Conservation (phyloP, 495 filamentous ascomycete species). For the Penicillium fimorum region DNA sequence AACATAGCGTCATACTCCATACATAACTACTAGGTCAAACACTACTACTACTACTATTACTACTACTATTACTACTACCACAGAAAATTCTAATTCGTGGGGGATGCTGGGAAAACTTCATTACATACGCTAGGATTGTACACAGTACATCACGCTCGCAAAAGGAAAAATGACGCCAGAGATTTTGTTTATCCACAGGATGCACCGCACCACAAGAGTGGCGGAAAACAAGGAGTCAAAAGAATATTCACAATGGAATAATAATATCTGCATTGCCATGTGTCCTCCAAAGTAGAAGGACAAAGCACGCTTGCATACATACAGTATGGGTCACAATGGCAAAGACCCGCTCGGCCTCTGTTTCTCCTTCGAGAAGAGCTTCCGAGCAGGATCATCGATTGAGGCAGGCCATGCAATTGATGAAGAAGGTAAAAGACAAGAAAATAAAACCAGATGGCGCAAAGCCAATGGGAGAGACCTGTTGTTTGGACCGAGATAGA, state of each 20-base stretch:
- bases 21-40: background rate
- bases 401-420: slow-evolving; percentile 24
- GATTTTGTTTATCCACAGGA: slow-evolving; percentile 30
- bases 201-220: slow-evolving; percentile 17
- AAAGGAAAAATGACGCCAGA: slow-evolving; percentile 14
- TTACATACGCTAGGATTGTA: slow-evolving; percentile 13
- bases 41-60: slow-evolving; percentile 17
- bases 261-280: slow-evolving; percentile 21
- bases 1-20: background rate
- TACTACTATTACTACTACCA: no score
- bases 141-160: slow-evolving; percentile 23
- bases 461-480: slow-evolving; percentile 12
- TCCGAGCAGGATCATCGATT: slow-evolving; percentile 8
- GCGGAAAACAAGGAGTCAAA: slow-evolving; percentile 24
- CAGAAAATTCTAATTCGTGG: no score
- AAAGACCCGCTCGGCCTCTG: background rate
- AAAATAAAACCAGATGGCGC: slow-evolving; percentile 9
- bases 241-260: slow-evolving; percentile 44
- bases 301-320: slow-evolving; percentile 24
- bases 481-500: background rate
- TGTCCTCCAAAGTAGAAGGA: slow-evolving; percentile 13
- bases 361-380: slow-evolving; percentile 6
- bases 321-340: slow-evolving; percentile 14
- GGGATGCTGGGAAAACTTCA: slow-evolving; percentile 5
- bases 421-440: slow-evolving; percentile 24